Conservation (phyloP, 306 rosid genomes). For the Astragalus glycyphyllos region DNA sequence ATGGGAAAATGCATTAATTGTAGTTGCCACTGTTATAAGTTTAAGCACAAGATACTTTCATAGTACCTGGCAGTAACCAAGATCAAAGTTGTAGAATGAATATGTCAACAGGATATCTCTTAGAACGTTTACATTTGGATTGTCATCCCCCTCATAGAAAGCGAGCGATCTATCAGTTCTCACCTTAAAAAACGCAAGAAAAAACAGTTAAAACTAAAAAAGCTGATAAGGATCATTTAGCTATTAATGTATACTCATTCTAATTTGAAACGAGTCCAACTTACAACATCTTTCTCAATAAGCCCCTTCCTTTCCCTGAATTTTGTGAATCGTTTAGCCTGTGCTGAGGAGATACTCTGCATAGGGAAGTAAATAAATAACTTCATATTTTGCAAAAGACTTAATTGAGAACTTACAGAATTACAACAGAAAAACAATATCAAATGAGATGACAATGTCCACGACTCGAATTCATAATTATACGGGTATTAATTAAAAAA, state of each 20-base stretch:
- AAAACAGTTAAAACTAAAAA: constrained; percentile 38
- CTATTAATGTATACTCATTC: constrained; percentile 22
- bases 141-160: constrained; percentile 96
- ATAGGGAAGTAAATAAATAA: constrained; percentile 30
- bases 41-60: constrained; percentile 15
- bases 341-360: constrained; percentile 84
- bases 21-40: not conserved
- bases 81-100: constrained; percentile 99
- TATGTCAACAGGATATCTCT: constrained; percentile 91
- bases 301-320: constrained; percentile 98
- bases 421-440: not conserved
- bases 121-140: constrained; percentile 74
- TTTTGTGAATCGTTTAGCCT: constrained; percentile 93
- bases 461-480: constrained; percentile 11
- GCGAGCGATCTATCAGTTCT: constrained; percentile 84
- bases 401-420: constrained; percentile 20
- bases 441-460: constrained; percentile 3
- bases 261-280: constrained; percentile 44
- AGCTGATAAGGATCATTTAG: constrained; percentile 33
- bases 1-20: not conserved
- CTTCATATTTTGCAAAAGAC: constrained; percentile 29
- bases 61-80: constrained; percentile 98
- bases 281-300: constrained; percentile 98
- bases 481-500: constrained; percentile 3
- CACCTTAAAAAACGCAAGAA: constrained; percentile 63